Conservation (phyloP, 2,329 filamentous ascomycete species). For the Teratosphaeriaceae sp. region DNA sequence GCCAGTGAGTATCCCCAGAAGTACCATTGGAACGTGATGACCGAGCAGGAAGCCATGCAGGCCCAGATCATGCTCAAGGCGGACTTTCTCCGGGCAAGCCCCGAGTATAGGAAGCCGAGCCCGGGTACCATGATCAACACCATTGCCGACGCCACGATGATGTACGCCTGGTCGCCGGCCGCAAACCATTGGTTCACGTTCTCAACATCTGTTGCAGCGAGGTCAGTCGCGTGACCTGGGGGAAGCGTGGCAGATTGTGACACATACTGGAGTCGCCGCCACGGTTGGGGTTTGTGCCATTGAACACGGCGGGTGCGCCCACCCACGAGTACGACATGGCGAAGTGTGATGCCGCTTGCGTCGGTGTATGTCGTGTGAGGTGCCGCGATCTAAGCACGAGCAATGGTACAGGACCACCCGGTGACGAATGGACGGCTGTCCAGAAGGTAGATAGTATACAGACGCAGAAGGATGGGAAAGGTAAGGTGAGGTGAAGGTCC, state of each 20-base stretch:
- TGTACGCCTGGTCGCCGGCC: constrained; percentile 88
- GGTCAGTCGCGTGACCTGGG: background rate
- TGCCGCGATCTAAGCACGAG: too few species aligned
- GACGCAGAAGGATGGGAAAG: too few species aligned
- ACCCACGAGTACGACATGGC: constrained; percentile 45
- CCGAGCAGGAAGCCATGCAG: constrained; percentile 85
- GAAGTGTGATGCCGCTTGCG: constrained; percentile 4
- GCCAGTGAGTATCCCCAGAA: constrained; percentile 98
- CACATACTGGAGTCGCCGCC: constrained; percentile 68
- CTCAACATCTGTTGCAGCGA: constrained; percentile 54
- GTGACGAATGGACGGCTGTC: too few species aligned
- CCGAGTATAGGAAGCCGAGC: constrained; percentile 95
- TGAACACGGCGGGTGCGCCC: constrained; percentile 40
- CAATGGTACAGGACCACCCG: background rate
- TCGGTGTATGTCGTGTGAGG: background rate
- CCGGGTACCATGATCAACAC: constrained; percentile 95
- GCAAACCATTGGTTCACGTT: constrained; percentile 97
- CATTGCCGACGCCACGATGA: constrained; percentile 83
- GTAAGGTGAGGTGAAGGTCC: too few species aligned
- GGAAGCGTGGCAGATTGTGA: too few species aligned
- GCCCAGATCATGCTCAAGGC: constrained; percentile 97
- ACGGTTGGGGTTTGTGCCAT: constrained; percentile 51
- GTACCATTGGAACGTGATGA: constrained; percentile 97
- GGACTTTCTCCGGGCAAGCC: constrained; percentile 94
- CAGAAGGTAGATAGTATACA: too few species aligned